Conservation (phyloP, 371 early-diverging fungal species). For the Rhizopus delemar region DNA sequence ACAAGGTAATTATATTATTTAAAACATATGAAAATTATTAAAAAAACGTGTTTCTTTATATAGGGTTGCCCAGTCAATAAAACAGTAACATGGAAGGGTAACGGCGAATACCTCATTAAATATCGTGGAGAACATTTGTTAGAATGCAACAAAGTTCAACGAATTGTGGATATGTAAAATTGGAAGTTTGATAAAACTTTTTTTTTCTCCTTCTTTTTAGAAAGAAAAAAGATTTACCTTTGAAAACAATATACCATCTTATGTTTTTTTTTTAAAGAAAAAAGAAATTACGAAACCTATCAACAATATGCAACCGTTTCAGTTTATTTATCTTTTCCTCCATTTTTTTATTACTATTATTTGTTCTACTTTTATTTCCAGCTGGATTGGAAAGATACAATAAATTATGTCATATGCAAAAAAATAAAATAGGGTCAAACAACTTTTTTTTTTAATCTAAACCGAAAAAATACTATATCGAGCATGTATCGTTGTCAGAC, state of each 20-base stretch:
- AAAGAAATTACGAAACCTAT: too few relatives aligned
- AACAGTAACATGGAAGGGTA: constrained; percentile 66
- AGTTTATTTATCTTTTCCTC: neutral
- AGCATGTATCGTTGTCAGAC: too few relatives aligned
- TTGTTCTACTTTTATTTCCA: too few relatives aligned
- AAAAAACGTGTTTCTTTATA: neutral
- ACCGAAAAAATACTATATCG: too few relatives aligned
- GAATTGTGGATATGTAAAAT: constrained; percentile 50
- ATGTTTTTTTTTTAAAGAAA: neutral
- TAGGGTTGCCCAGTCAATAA: constrained; percentile 66
- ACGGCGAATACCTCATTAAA: constrained; percentile 63
- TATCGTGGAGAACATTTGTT: constrained; percentile 64
- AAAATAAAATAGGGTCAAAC: too few relatives aligned
- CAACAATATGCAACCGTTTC: too few relatives aligned
- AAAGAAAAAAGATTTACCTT: neutral
- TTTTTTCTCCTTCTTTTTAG: neutral
- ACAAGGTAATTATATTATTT: constrained; percentile 29
- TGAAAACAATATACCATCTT: constrained; percentile 1
- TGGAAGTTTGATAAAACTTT: too few relatives aligned
- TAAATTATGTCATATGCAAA: too few relatives aligned
- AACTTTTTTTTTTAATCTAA: too few relatives aligned
- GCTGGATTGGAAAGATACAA: too few relatives aligned
- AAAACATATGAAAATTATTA: neutral
- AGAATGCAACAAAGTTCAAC: constrained; percentile 59
- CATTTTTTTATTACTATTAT: neutral